Base-by-base conservation (phyloP, 768 basidiomycete genomes). In the Chalciporus piperatus region DNA sequence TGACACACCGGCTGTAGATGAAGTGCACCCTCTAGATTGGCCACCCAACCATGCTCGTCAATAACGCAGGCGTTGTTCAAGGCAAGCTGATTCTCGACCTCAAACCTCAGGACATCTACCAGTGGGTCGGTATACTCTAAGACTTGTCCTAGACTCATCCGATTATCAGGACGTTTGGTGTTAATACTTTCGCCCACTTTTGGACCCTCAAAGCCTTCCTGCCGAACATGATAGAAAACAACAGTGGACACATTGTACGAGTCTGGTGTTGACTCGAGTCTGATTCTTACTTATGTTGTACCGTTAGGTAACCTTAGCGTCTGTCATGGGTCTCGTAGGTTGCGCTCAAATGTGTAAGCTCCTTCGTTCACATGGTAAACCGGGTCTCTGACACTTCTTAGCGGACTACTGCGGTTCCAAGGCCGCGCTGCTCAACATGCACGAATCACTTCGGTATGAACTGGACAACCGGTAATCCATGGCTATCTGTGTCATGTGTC, bases 31-130 rank as follows among this genome's bases (percentile, higher is more conserved):
- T 23, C 28, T 59, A 95, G 91, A 76, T 96, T 47, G 95, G 92
- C 3, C 78, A 89, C 52, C 91, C 91, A 0, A 97, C 97, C 0
- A 79, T 98, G 35, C 72, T 99, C 20, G 76, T 99, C 59, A 98
- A 98, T 72, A 98, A 96, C 64, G 97, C 96, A 0, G 97, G 95
- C 17, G 84, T 97, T 51, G 91, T 89, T 22, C 90, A 94, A 70
- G 93, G 94, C 22, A 95, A 94, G 60, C 71, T 85, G 2, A 72
- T 99, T 28, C 71, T 95, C 12, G 94, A 98, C 61, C 74, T 97
- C 51, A 73, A 70, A 2, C 79, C 87, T 5, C 77, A 82, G 47
- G 96, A 99, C 61, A 69, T 98, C 41, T 73, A 81, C 57, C 85
- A 93, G 96, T 97, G 54, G 55, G 61, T 93, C 59, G 27, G 89